Percentiles rank a stretch among this genome's conserved stretches.
These are phyloP conservation scores for Rubus idaeus DNA, from an alignment of 306 rosid species.

Conservation along the genomic window DNA sequence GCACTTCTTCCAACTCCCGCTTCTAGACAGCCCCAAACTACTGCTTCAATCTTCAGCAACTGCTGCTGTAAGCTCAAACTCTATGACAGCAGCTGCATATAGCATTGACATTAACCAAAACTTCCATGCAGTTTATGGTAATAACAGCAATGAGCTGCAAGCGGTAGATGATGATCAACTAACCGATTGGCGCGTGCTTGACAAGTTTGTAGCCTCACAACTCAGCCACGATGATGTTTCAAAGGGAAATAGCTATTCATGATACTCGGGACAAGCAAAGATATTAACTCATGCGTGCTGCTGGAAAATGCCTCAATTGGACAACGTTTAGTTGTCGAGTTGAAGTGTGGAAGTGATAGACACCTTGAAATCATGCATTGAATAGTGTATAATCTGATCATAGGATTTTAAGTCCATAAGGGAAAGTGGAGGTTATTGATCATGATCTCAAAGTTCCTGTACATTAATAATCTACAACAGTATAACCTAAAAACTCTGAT, in stretches of 20 bases:
- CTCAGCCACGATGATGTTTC: constrained; percentile 69
- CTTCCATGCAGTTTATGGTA: constrained; percentile 32
- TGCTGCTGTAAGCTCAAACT: constrained; percentile 23
- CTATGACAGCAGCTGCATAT: constrained; percentile 32
- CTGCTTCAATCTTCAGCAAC: constrained; percentile 38
- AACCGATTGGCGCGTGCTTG: constrained; percentile 90
- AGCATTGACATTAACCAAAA: constrained; percentile 44
- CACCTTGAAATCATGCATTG: constrained; percentile 3
- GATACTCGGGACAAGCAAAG: constrained; percentile 1
- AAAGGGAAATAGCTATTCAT: constrained; percentile 39
- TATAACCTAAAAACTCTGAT: constrained; percentile 42
- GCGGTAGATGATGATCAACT: constrained; percentile 50
- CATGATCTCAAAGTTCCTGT: constrained; percentile 43
- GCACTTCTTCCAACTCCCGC: constrained; percentile 64
- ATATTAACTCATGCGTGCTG: not conserved
- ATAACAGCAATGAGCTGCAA: constrained; percentile 22
- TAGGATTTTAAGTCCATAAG: constrained; percentile 22
- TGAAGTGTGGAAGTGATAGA: not conserved
- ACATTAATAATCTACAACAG: constrained; percentile 49
- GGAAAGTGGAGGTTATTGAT: constrained; percentile 18
- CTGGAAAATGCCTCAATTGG: not conserved
- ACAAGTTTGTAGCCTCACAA: constrained; percentile 93
- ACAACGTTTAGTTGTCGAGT: not conserved
- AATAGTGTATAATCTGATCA: constrained; percentile 26
- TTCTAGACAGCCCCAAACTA: constrained; percentile 51